phyloP scores from a whole-genome alignment of 164 flowering plant species.

The Warburgia ugandensis region DNA sequence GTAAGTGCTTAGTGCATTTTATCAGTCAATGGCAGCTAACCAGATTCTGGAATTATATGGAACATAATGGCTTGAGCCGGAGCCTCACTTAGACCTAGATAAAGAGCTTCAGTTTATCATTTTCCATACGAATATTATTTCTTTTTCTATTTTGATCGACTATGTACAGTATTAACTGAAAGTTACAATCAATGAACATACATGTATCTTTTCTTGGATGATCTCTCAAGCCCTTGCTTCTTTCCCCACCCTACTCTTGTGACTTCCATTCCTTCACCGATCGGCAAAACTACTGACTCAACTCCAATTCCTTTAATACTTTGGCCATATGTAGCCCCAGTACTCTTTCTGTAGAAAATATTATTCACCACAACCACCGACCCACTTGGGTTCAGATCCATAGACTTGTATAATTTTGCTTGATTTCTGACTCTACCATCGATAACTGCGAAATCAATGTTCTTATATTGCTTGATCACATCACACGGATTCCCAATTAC shows the following conservation, averaged over 20 bases:
- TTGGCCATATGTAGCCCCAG: background rate
- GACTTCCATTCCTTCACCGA: constrained; percentile 7
- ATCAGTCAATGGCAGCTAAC: no score
- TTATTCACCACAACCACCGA: constrained; percentile 6
- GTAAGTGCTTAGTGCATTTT: no score
- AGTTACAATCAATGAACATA: no score
- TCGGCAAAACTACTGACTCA: constrained; percentile 1
- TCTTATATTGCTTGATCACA: constrained; percentile 1
- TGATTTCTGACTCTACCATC: constrained; percentile 2
- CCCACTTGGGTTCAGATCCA: constrained; percentile 10
- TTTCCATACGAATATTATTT: no score
- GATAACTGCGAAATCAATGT: constrained; percentile 7
- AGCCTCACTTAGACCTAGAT: no score
- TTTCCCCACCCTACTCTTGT: constrained; percentile 1
- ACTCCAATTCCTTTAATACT: background rate
- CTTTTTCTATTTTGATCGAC: no score
- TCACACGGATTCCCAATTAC: constrained; percentile 11
- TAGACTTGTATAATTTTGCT: background rate
- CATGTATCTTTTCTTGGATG: constrained; percentile 1
- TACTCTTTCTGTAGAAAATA: background rate
- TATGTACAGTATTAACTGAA: no score
- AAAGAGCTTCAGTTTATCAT: no score
- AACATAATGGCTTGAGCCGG: no score
- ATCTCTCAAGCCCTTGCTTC: background rate
- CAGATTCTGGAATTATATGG: no score